Evolutionary conservation across 2,329 filamentous ascomycete genomes (phyloP).

Genomic region (Rhynchosporium secalis): DNA sequence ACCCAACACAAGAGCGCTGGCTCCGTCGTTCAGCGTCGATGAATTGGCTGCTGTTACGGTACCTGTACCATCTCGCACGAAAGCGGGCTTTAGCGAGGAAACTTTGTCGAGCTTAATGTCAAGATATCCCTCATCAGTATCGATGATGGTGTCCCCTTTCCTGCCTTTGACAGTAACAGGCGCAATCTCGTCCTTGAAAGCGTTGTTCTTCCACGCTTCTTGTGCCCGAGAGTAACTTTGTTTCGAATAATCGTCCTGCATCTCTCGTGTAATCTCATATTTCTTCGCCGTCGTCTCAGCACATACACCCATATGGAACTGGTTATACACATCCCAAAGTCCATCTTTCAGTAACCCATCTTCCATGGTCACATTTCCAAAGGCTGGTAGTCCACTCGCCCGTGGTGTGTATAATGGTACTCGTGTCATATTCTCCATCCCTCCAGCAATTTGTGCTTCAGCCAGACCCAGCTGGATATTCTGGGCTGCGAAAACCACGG

Average conservation of each 20-base stretch:
- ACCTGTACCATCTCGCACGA: slow-evolving; percentile 79
- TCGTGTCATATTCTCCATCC: slow-evolving; percentile 97
- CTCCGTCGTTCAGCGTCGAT: slow-evolving; percentile 92
- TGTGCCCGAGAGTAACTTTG: slow-evolving; percentile 87
- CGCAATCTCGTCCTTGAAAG: slow-evolving; percentile 86
- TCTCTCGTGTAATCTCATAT: slow-evolving; percentile 73
- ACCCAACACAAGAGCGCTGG: slow-evolving; percentile 82
- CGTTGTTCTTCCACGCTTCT: slow-evolving; percentile 78
- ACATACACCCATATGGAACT: slow-evolving; percentile 98
- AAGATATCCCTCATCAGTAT: slow-evolving; percentile 85
- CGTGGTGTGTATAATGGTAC: slow-evolving; percentile 89
- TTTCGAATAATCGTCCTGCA: slow-evolving; percentile 90
- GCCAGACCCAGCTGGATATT: slow-evolving; percentile 91
- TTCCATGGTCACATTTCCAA: slow-evolving; percentile 84
- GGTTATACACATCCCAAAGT: slow-evolving; percentile 92
- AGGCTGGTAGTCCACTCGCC: slow-evolving; percentile 77
- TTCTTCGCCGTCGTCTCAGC: slow-evolving; percentile 94
- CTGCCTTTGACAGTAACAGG: slow-evolving; percentile 81
- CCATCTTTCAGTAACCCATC: slow-evolving; percentile 95
- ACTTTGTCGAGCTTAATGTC: slow-evolving; percentile 88
- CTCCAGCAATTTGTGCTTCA: slow-evolving; percentile 87
- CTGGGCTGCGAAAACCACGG: slow-evolving; percentile 85
- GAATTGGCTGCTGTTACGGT: slow-evolving; percentile 95
- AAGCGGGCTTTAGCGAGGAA: slow-evolving; percentile 83
- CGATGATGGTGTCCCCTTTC: slow-evolving; percentile 79